Conservation (phyloP, 106 monocot species). For the Phalaenopsis aphrodite region DNA sequence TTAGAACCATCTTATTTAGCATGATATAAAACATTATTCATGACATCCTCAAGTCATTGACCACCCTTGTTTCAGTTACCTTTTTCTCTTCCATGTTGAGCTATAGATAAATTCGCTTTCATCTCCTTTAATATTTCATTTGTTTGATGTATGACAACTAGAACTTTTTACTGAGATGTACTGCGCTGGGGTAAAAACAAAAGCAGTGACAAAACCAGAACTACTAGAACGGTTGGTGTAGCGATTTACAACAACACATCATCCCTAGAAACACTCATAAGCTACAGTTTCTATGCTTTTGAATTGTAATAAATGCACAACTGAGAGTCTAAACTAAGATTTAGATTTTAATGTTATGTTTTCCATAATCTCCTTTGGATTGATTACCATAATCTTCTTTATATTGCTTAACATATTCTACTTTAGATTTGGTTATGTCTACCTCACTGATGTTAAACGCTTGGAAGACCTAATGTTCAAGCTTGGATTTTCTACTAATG, state of each 20-base stretch:
- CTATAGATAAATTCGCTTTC: background rate
- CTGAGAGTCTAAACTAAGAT: background rate
- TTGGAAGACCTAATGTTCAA: conserved; percentile 79
- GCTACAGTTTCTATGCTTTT: background rate
- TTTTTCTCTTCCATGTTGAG: background rate
- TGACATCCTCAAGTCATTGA: too few relatives aligned
- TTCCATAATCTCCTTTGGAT: background rate
- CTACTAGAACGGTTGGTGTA: conserved; percentile 75
- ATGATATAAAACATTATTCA: too few relatives aligned
- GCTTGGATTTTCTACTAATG: conserved; percentile 75
- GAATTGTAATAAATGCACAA: background rate
- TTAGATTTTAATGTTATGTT: background rate
- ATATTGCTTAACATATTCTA: too few relatives aligned
- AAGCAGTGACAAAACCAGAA: conserved; percentile 62
- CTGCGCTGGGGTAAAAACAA: conserved; percentile 93
- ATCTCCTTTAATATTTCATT: background rate
- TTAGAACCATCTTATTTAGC: too few relatives aligned
- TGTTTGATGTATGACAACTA: background rate
- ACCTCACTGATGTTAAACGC: conserved; percentile 77
- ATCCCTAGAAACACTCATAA: conserved; percentile 85
- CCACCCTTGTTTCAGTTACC: too few relatives aligned
- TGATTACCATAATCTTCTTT: too few relatives aligned
- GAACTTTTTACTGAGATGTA: conserved; percentile 42
- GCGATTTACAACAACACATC: conserved; percentile 86
- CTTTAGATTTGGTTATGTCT: conserved; percentile 83